Evolutionary conservation across 768 basidiomycete genomes (phyloP).

Genomic region (Russula brevipes): DNA sequence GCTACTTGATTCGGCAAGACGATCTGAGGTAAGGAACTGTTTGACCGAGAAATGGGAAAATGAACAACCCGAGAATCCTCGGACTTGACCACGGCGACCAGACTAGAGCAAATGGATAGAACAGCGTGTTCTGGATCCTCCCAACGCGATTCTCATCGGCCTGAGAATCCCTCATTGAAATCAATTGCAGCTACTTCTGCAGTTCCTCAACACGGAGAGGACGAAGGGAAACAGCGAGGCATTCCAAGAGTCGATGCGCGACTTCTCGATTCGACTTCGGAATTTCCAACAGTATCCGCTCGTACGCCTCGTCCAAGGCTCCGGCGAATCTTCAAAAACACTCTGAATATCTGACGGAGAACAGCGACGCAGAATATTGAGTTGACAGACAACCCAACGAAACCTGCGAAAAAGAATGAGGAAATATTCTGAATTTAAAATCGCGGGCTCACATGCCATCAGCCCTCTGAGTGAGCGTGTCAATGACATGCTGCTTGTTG

Average conservation of each 20-base stretch:
- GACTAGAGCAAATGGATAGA: not conserved
- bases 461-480: too few species aligned
- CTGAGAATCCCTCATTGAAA: not conserved
- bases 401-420: conserved; percentile 5
- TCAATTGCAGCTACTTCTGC: conserved; percentile 5
- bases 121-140: conserved; percentile 3
- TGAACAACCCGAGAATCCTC: too few species aligned
- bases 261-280: not conserved
- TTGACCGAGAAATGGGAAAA: not conserved
- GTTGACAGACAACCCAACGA: not conserved
- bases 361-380: not conserved
- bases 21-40: conserved; percentile 1
- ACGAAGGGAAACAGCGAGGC: not conserved
- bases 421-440: not conserved
- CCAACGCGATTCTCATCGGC: not conserved
- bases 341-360: not conserved
- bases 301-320: conserved; percentile 1
- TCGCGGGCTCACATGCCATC: not conserved
- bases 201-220: conserved; percentile 9
- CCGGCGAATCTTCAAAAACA: not conserved
- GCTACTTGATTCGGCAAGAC: not conserved
- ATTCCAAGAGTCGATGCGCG: conserved; percentile 6
- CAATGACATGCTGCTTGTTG: too few species aligned
- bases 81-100: too few species aligned
- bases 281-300: conserved; percentile 3